Percentiles rank a stretch among this genome's conserved stretches.
Conservation (phyloP, 306 rosid genomes). For the Purshia tridentata region DNA sequence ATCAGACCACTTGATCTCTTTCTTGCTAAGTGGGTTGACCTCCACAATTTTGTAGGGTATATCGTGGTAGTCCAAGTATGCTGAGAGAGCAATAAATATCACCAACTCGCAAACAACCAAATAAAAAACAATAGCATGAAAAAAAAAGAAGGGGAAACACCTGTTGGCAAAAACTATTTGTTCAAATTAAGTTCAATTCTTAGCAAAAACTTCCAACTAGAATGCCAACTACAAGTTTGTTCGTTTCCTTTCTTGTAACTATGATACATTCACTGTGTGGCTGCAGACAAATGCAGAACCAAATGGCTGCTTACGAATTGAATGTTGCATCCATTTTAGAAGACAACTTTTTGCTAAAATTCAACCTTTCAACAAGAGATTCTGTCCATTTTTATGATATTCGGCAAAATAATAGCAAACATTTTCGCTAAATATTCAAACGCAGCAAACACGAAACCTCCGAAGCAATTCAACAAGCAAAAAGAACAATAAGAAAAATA, state of each 20-base stretch:
- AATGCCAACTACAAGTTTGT: background rate
- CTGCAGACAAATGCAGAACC: background rate
- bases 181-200: background rate
- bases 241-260: background rate
- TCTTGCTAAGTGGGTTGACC: slow-evolving; percentile 93
- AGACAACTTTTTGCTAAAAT: background rate
- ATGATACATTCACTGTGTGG: no score
- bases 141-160: background rate
- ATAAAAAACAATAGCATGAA: slow-evolving; percentile 9
- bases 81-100: slow-evolving; percentile 46
- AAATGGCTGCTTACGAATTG: background rate
- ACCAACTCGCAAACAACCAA: slow-evolving; percentile 21
- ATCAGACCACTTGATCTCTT: slow-evolving; percentile 94
- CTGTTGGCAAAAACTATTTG: background rate
- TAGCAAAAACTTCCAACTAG: background rate
- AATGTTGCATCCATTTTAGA: background rate
- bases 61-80: slow-evolving; percentile 85
- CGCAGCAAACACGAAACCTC: background rate
- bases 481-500: background rate
- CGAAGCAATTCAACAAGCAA: background rate
- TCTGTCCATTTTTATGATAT: background rate
- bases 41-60: slow-evolving; percentile 90
- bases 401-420: background rate
- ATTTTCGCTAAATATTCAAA: background rate
- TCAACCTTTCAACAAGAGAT: background rate